Evolutionary conservation across 169 alveolate species (phyloP).

Genomic region (Cryptosporidium sp.): DNA sequence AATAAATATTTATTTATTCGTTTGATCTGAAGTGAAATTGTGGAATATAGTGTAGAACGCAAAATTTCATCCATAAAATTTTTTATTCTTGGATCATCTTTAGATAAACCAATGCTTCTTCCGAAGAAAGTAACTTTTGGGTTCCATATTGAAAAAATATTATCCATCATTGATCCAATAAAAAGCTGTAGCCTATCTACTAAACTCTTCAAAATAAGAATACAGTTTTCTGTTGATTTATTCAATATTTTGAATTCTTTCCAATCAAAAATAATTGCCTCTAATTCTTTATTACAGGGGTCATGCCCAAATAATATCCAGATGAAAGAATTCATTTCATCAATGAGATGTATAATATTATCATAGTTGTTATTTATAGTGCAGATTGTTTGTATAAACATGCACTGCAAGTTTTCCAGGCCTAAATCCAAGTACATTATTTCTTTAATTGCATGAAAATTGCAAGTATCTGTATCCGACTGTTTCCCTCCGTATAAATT

Average conservation of each 20-base stretch:
- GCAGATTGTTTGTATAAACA: slow-evolving; percentile 65
- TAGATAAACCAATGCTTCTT: slow-evolving; percentile 25
- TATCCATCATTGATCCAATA: slow-evolving; percentile 39
- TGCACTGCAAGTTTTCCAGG: slow-evolving; percentile 77
- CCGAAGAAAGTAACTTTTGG: slow-evolving; percentile 63
- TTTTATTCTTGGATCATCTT: slow-evolving; percentile 13
- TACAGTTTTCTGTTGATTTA: not conserved
- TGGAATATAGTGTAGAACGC: slow-evolving; percentile 49
- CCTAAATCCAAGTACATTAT: slow-evolving; percentile 85
- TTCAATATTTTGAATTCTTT: slow-evolving; percentile 40
- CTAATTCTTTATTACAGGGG: slow-evolving; percentile 78
- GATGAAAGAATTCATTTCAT: slow-evolving; percentile 49
- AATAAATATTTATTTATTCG: slow-evolving; percentile 32
- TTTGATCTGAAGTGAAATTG: slow-evolving; percentile 62
- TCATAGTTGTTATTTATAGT: slow-evolving; percentile 19
- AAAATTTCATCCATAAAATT: slow-evolving; percentile 63
- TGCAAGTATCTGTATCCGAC: not conserved
- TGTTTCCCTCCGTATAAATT: slow-evolving; percentile 29
- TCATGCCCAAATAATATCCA: slow-evolving; percentile 71
- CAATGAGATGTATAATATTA: slow-evolving; percentile 13
- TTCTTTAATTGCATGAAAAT: slow-evolving; percentile 83
- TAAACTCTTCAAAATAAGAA: slow-evolving; percentile 30
- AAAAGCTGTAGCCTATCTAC: slow-evolving; percentile 64
- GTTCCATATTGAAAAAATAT: slow-evolving; percentile 40
- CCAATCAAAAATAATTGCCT: slow-evolving; percentile 83